A percentile compares a stretch with the other conserved stretches of the same genome.
These are phyloP conservation scores for Endogone sp. DNA, from an alignment of 192 early-diverging fungal genomes.

Conservation along the genomic window DNA sequence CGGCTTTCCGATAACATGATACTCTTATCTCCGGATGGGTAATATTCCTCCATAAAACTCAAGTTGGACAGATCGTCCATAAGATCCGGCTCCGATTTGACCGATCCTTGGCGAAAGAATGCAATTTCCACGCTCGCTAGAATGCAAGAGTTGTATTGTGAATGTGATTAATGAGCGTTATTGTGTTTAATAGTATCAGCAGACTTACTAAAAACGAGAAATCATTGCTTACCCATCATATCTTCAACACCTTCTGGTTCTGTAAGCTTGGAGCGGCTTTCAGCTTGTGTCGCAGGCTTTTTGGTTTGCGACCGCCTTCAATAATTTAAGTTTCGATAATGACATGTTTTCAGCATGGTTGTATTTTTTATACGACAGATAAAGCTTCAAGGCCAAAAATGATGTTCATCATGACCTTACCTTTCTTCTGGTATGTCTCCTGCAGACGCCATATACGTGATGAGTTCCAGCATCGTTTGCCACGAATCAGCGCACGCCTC, in stretches of 20 bases:
- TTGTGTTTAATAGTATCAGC: too few species aligned
- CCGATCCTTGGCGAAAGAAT: slow-evolving; percentile 21
- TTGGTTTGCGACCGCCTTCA: neutral
- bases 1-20: neutral
- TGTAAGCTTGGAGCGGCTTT: neutral
- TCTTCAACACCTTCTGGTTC: neutral
- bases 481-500: slow-evolving; percentile 70
- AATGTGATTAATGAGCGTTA: too few species aligned
- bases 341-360: too few species aligned
- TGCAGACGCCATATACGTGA: slow-evolving; percentile 35
- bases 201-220: too few species aligned
- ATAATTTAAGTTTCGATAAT: neutral
- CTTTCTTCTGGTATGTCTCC: slow-evolving; percentile 1
- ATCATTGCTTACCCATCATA: neutral
- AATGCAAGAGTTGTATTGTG: neutral
- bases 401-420: neutral
- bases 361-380: too few species aligned
- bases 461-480: slow-evolving; percentile 46
- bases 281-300: neutral
- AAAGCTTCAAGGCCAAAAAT: too few species aligned
- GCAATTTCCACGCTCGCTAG: slow-evolving; percentile 45
- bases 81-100: neutral
- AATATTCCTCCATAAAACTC: slow-evolving; percentile 46
- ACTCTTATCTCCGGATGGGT: slow-evolving; percentile 15
- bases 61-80: slow-evolving; percentile 21